Evolutionary conservation across 2,329 filamentous ascomycete species (phyloP).

Genomic region (Nannizziopsis arthrosporioides): DNA sequence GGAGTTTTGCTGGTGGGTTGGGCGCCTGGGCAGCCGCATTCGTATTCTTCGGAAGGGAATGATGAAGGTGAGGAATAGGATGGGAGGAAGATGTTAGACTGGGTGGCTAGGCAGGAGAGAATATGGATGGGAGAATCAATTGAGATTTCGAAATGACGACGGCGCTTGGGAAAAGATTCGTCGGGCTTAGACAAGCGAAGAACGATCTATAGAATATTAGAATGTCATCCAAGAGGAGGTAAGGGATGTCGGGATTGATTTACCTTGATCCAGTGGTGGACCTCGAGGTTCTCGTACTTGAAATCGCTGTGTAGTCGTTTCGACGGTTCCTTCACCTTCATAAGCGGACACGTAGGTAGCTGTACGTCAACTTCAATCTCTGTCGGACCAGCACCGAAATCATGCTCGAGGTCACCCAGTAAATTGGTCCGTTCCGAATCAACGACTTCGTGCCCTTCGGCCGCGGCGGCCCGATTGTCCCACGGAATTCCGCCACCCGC

Average conservation of each 20-base stretch:
- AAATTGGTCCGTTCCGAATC: conserved; percentile 54
- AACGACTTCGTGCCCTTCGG: conserved; percentile 44
- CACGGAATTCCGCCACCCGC: conserved; percentile 70
- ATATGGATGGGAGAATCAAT: conserved; percentile 94
- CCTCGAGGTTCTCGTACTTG: conserved; percentile 85
- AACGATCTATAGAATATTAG: conserved; percentile 53
- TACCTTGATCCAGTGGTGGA: conserved; percentile 95
- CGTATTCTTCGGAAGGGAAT: conserved; percentile 46
- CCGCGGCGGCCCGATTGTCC: conserved; percentile 45
- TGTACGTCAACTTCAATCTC: conserved; percentile 93
- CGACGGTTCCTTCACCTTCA: conserved; percentile 57
- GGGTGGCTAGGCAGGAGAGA: conserved; percentile 83
- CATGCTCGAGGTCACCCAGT: conserved; percentile 65
- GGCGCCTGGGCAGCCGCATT: conserved; percentile 57
- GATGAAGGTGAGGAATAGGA: conserved; percentile 53
- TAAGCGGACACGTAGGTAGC: conserved; percentile 75
- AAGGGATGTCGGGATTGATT: conserved; percentile 17
- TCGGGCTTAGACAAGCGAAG: conserved; percentile 83
- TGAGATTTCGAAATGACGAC: conserved; percentile 87
- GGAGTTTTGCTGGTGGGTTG: conserved; percentile 31
- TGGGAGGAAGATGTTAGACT: conserved; percentile 75
- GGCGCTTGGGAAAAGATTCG: conserved; percentile 61
- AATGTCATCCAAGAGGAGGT: not conserved
- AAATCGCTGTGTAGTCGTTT: conserved; percentile 74
- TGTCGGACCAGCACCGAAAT: conserved; percentile 70